These are phyloP conservation scores for Phaffomyces thermotolerans DNA, from an alignment of 805 yeast genomes.

Conservation along the genomic window DNA sequence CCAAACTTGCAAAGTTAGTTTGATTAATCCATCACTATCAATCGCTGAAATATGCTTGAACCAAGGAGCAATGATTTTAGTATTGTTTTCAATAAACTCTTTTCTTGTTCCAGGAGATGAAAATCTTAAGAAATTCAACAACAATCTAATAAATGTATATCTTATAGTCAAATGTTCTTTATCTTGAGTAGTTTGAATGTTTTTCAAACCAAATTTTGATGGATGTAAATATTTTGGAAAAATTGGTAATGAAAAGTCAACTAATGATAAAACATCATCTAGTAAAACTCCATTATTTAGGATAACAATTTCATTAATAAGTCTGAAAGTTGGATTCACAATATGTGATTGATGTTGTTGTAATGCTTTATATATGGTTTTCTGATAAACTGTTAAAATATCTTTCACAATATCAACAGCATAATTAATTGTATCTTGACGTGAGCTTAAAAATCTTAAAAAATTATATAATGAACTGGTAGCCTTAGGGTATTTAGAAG, in stretches of 20 bases:
- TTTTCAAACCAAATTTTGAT: conserved; percentile 37
- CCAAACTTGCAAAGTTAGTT: conserved; percentile 38
- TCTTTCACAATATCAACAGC: conserved; percentile 40
- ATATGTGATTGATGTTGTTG: conserved; percentile 45
- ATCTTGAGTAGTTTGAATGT: conserved; percentile 27
- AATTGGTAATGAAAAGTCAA: conserved; percentile 59
- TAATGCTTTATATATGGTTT: conserved; percentile 62
- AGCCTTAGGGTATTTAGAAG: conserved; percentile 38
- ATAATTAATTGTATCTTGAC: conserved; percentile 16
- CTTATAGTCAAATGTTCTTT: conserved; percentile 44
- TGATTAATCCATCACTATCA: conserved; percentile 42
- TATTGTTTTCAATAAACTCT: conserved; percentile 50
- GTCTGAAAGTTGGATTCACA: conserved; percentile 46
- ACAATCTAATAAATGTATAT: conserved; percentile 50
- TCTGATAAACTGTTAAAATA: conserved; percentile 48
- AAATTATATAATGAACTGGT: conserved; percentile 36
- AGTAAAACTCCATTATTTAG: conserved; percentile 44
- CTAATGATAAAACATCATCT: conserved; percentile 52
- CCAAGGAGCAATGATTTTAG: conserved; percentile 57
- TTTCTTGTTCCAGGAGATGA: conserved; percentile 53
- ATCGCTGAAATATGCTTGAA: conserved; percentile 52
- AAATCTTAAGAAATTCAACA: conserved; percentile 43
- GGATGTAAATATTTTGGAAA: conserved; percentile 59
- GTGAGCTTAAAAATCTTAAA: conserved; percentile 16
- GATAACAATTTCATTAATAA: conserved; percentile 45